phyloP scores from a whole-genome alignment of 306 rosid species.

The Lagenaria siceraria region DNA sequence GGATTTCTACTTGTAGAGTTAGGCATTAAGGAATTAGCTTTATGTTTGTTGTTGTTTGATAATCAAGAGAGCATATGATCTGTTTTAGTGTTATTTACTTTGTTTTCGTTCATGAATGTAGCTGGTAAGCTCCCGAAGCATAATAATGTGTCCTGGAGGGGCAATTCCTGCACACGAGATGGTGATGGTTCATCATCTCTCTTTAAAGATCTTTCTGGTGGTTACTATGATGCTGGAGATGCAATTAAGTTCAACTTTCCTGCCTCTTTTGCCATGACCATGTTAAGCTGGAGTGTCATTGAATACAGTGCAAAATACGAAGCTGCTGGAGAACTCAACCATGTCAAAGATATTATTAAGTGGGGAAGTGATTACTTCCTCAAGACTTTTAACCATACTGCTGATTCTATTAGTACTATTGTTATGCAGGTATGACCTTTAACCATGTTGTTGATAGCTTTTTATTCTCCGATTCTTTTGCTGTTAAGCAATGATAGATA shows the following conservation, averaged over 20 bases:
- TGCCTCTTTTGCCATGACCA: conserved; percentile 58
- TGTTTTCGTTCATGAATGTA: conserved; percentile 11
- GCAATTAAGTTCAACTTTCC: conserved; percentile 96
- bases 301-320: conserved; percentile 88
- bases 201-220: conserved; percentile 73
- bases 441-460: neutral
- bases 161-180: conserved; percentile 59
- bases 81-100: neutral
- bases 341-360: conserved; percentile 72
- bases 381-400: conserved; percentile 81
- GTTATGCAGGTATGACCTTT: conserved; percentile 65
- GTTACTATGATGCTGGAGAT: conserved; percentile 93
- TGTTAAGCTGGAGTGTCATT: conserved; percentile 98
- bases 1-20: neutral
- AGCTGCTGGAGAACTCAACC: conserved; percentile 83
- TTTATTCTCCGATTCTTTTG: neutral
- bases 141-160: conserved; percentile 97
- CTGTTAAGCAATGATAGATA: neutral
- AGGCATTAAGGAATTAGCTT: neutral
- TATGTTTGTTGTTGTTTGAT: neutral
- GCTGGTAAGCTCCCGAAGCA: conserved; percentile 94
- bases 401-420: conserved; percentile 45
- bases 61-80: neutral
- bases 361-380: conserved; percentile 94
- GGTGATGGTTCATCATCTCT: conserved; percentile 32